These are phyloP conservation scores for Suhomyces emberorum DNA, from an alignment of 805 yeast genomes.

Conservation along the genomic window DNA sequence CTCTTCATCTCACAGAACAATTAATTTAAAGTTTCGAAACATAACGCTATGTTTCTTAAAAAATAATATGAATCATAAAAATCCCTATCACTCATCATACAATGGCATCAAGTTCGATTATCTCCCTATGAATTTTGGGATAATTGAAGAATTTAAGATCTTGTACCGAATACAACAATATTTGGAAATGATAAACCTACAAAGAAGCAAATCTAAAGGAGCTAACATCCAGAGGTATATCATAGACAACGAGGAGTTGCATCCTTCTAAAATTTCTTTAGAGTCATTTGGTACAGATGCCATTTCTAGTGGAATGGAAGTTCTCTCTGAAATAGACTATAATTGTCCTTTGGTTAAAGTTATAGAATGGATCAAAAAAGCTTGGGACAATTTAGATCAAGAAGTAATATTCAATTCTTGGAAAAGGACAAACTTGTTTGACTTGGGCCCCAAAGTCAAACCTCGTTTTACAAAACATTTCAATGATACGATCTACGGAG, in stretches of 20 bases:
- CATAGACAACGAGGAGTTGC: background rate
- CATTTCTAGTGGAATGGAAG: constrained; percentile 19
- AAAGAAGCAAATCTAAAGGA: constrained; percentile 16
- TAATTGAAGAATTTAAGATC: constrained; percentile 58
- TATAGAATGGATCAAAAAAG: constrained; percentile 53
- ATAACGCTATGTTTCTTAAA: constrained; percentile 36
- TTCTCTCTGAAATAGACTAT: constrained; percentile 39
- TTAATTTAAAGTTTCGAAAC: constrained; percentile 35
- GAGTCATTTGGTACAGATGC: constrained; percentile 3
- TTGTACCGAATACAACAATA: constrained; percentile 59
- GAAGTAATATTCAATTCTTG: constrained; percentile 34
- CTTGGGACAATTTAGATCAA: constrained; percentile 47
- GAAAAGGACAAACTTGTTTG: constrained; percentile 34
- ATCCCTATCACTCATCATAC: constrained; percentile 29
- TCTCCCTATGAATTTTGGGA: constrained; percentile 63
- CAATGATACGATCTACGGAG: no score
- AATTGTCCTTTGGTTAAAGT: constrained; percentile 52
- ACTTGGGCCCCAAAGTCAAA: constrained; percentile 7
- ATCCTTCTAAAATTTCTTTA: background rate
- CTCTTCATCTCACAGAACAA: constrained; percentile 58
- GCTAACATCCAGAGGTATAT: no score
- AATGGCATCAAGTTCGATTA: constrained; percentile 51
- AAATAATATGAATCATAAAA: constrained; percentile 36
- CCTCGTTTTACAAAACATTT: background rate
- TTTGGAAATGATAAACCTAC: constrained; percentile 40